These are phyloP conservation scores for Nadsonia starkeyi-henricii DNA, from an alignment of 1,139 yeast genomes.

Conservation along the genomic window DNA sequence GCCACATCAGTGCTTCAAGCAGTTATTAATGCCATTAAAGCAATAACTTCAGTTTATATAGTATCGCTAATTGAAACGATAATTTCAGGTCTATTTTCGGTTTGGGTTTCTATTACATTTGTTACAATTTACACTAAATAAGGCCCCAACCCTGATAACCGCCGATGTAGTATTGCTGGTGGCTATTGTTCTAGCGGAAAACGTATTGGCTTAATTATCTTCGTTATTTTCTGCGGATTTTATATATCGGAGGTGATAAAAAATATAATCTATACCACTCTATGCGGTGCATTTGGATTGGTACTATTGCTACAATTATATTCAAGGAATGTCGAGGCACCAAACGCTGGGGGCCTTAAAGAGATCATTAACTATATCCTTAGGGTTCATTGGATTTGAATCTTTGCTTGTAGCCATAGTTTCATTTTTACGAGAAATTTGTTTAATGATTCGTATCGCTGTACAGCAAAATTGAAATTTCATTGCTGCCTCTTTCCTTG, in stretches of 20 bases:
- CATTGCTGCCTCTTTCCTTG: constrained; percentile 38
- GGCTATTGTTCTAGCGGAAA: constrained; percentile 56
- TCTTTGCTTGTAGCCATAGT: constrained; percentile 67
- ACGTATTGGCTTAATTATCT: constrained; percentile 50
- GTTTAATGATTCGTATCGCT: constrained; percentile 35
- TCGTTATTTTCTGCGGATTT: constrained; percentile 73
- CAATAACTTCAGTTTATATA: constrained; percentile 53
- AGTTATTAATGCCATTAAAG: constrained; percentile 61
- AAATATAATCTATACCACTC: constrained; percentile 73
- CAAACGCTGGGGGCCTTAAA: constrained; percentile 76
- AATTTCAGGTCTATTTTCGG: constrained; percentile 48
- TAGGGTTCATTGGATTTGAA: constrained; percentile 86
- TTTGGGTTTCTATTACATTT: constrained; percentile 51
- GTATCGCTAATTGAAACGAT: constrained; percentile 54
- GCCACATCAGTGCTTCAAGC: constrained; percentile 63
- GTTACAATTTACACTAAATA: constrained; percentile 68
- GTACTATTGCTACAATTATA: constrained; percentile 69
- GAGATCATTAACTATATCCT: constrained; percentile 72
- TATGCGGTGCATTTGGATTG: constrained; percentile 84
- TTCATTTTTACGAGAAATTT: constrained; percentile 44
- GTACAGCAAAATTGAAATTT: constrained; percentile 42
- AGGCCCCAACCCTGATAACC: constrained; percentile 34
- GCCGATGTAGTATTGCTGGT: constrained; percentile 39
- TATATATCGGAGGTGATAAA: constrained; percentile 74
- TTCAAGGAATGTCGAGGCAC: constrained; percentile 66